phyloP scores from a whole-genome alignment of 768 basidiomycete genomes.

The Agrocybe pediades region DNA sequence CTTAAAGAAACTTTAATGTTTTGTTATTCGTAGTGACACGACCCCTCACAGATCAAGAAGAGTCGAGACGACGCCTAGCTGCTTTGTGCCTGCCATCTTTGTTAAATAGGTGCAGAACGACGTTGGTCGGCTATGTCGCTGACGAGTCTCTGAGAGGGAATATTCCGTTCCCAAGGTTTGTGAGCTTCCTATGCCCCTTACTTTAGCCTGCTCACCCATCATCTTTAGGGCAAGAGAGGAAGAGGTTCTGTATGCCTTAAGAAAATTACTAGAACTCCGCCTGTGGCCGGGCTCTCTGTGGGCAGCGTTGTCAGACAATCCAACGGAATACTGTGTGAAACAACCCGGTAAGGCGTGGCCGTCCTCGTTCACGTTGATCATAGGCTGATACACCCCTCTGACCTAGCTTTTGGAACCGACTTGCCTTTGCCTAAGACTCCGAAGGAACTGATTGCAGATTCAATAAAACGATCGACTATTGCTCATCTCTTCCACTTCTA shows the following conservation, averaged over 20 bases:
- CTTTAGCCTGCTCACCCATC: neutral
- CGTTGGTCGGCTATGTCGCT: slow-evolving; percentile 75
- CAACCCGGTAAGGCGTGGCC: slow-evolving; percentile 53
- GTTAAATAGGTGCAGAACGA: slow-evolving; percentile 71
- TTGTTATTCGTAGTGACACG: neutral
- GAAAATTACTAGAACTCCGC: slow-evolving; percentile 70
- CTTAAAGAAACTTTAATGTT: neutral
- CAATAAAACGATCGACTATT: slow-evolving; percentile 70
- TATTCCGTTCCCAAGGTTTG: slow-evolving; percentile 84
- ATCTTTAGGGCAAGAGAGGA: slow-evolving; percentile 77
- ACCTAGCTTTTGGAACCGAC: slow-evolving; percentile 28
- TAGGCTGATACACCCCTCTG: neutral
- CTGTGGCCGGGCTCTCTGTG: slow-evolving; percentile 78
- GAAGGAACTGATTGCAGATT: slow-evolving; percentile 62
- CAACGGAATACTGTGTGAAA: slow-evolving; percentile 51
- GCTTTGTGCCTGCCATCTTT: slow-evolving; percentile 71
- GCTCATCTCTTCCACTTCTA: slow-evolving; percentile 93
- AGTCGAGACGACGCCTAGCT: slow-evolving; percentile 66
- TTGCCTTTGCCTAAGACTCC: slow-evolving; percentile 46
- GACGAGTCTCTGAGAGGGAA: slow-evolving; percentile 85
- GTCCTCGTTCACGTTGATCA: neutral
- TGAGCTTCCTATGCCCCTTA: neutral
- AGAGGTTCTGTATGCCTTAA: slow-evolving; percentile 83
- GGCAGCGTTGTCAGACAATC: slow-evolving; percentile 72
- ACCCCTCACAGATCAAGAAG: slow-evolving; percentile 54